Evolutionary conservation across 2,329 filamentous ascomycete species (phyloP), one percentile per base, ranked within the genome.

Genomic region (Cladophialophora psammophila): DNA sequence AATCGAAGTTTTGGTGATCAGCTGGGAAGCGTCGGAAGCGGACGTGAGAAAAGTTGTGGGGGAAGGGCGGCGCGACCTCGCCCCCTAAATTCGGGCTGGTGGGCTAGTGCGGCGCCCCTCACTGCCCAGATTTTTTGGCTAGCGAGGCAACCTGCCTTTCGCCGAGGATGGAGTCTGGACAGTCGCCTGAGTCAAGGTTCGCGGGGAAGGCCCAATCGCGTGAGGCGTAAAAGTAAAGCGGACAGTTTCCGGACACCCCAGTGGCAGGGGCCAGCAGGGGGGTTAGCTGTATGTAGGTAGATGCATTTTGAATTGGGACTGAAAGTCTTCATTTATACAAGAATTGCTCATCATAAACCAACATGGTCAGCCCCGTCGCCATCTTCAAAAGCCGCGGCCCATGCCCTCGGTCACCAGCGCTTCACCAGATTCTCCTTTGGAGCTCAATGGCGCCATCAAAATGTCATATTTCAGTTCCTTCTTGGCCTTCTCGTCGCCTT

Each of bases 381-480:
- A n/a, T 34, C 34, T 9, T 61, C 48, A 61, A 54, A 36, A 61
- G 13, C 59, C 50, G 42, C 59, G 58, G 26, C 61, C 54, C 52
- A 54, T 62, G 18, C 63, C 59, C 15, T 31, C 32, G 6, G 65
- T 68, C 42, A 63, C 63, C 56, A 66, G 50, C 18, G 96, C 63
- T 86, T 88, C 10, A 80, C 83, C 53, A 84, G 83, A 77, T 81
- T 78, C 75, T 26, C 63, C 65, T 50, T 64, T 50, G 4, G 50
- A 20, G 26, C 64, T 63, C 63, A 69, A 53, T 35, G 75, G 73
- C 10, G 78, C 80, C 72, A 83, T 71, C 60, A 78, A 81, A 55
- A 86, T 81, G 72, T 87, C 80, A 71, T 87, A 87, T 12, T 81
- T 74, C 54, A 88, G 74, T 74, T 88, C 85, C 68, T 84, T 81